Conservation (phyloP, 2,329 filamentous ascomycete species). For the Ceratocystis variospora region DNA sequence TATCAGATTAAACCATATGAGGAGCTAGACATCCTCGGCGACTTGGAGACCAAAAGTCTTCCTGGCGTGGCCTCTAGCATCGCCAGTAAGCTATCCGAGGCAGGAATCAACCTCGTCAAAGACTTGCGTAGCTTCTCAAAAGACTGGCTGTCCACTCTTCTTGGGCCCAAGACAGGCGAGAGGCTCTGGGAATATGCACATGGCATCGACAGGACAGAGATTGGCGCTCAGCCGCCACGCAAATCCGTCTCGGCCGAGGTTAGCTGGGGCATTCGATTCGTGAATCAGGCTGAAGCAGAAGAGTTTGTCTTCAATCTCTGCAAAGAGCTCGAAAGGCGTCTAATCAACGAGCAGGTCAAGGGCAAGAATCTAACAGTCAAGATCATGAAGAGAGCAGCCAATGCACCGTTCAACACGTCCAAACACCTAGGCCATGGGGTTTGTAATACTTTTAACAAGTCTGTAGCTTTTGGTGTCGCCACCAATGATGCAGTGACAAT, state of each 20-base stretch:
- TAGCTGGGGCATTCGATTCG: constrained; percentile 94
- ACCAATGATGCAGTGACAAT: constrained; percentile 62
- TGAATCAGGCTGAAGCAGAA: constrained; percentile 82
- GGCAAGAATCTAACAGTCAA: constrained; percentile 86
- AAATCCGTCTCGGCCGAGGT: constrained; percentile 97
- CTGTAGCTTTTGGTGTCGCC: constrained; percentile 64
- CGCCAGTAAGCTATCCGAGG: constrained; percentile 72
- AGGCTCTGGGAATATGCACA: constrained; percentile 82
- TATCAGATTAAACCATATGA: constrained; percentile 75
- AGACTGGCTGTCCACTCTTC: constrained; percentile 55
- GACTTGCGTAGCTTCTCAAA: constrained; percentile 67
- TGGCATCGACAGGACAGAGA: constrained; percentile 73
- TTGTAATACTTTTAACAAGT: constrained; percentile 91
- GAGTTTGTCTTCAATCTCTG: constrained; percentile 79
- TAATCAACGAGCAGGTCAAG: constrained; percentile 72
- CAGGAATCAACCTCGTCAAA: constrained; percentile 68
- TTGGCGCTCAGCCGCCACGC: constrained; percentile 70
- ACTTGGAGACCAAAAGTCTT: constrained; percentile 63
- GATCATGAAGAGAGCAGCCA: constrained; percentile 73
- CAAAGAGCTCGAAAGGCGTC: constrained; percentile 65
- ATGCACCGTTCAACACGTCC: constrained; percentile 78
- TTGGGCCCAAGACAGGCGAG: constrained; percentile 87
- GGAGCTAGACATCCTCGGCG: constrained; percentile 60
- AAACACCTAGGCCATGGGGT: constrained; percentile 93
- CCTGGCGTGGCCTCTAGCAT: constrained; percentile 91